Conservation (phyloP, 2,329 filamentous ascomycete species). For the Stemphylium beticola region DNA sequence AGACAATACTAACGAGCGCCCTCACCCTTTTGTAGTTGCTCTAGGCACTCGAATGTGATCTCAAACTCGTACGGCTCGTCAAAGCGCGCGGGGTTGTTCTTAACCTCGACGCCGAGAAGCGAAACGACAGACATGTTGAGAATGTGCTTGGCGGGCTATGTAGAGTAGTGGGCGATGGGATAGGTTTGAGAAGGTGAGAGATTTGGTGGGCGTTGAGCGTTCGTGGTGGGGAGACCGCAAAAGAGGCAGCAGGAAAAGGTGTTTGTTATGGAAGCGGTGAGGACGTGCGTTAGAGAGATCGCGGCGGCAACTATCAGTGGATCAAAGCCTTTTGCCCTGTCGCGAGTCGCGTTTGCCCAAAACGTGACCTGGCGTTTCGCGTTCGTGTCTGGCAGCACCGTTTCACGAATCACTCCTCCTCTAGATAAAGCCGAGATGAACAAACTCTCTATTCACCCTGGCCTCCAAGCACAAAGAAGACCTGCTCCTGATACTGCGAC, state of each 20-base stretch:
- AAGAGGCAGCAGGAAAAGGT: conserved; percentile 17
- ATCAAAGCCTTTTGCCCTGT: conserved; percentile 6
- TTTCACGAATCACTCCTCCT: background rate
- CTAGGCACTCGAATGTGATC: conserved; percentile 98
- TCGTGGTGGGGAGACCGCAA: conserved; percentile 10
- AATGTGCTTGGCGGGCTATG: conserved; percentile 6
- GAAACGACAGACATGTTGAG: conserved; percentile 90
- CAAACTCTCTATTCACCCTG: background rate
- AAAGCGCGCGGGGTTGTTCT: conserved; percentile 97
- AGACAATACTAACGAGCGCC: background rate
- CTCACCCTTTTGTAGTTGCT: conserved; percentile 88
- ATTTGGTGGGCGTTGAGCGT: conserved; percentile 2
- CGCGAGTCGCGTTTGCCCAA: conserved; percentile 13
- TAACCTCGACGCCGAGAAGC: conserved; percentile 90
- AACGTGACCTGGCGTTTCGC: conserved; percentile 28
- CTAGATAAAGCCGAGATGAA: background rate
- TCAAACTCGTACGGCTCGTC: conserved; percentile 94
- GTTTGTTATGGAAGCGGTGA: conserved; percentile 31
- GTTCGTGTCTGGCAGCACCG: conserved; percentile 16
- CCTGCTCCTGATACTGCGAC: background rate
- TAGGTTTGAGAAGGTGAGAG: background rate
- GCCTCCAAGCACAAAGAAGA: too few relatives aligned
- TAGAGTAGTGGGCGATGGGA: background rate
- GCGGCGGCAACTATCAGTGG: conserved; percentile 27
- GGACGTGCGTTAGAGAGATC: conserved; percentile 30